phyloP scores from a whole-genome alignment of 2,329 filamentous ascomycete species.

The Arthrocladium fulminans region DNA sequence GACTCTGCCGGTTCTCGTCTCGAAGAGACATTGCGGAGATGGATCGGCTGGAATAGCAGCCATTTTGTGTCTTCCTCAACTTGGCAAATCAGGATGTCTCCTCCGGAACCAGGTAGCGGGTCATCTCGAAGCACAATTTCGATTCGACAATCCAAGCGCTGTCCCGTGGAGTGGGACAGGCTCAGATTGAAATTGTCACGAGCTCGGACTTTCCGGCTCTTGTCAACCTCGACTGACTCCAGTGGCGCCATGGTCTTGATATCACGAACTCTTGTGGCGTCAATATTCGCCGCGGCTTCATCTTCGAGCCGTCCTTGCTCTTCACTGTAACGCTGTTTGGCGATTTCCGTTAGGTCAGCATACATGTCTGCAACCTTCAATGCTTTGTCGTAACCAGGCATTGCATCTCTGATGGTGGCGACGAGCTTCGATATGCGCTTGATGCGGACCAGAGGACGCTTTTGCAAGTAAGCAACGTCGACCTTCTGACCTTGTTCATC shows the following conservation, averaged over 20 bases:
- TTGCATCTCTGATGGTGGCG: conserved; percentile 46
- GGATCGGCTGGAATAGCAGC: conserved; percentile 86
- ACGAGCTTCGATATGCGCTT: conserved; percentile 82
- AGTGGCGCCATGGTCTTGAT: conserved; percentile 65
- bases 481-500: conserved; percentile 77
- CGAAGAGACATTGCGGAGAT: conserved; percentile 64
- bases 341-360: conserved; percentile 64
- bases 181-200: conserved; percentile 85
- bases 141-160: conserved; percentile 78
- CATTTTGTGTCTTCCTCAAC: conserved; percentile 69
- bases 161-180: conserved; percentile 77
- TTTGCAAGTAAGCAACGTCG: conserved; percentile 87
- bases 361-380: conserved; percentile 55
- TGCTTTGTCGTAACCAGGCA: conserved; percentile 32
- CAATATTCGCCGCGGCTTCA: conserved; percentile 75
- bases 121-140: conserved; percentile 83
- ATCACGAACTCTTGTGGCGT: conserved; percentile 71
- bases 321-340: conserved; percentile 64
- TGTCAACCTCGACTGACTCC: conserved; percentile 62
- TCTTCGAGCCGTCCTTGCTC: conserved; percentile 69
- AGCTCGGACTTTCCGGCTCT: conserved; percentile 72
- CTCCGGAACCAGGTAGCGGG: conserved; percentile 52
- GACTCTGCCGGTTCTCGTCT: conserved; percentile 62
- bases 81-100: conserved; percentile 88
- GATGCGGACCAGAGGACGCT: conserved; percentile 75